Conservation (phyloP, 73 alveolate genomes). For the Stentor roeselii region DNA sequence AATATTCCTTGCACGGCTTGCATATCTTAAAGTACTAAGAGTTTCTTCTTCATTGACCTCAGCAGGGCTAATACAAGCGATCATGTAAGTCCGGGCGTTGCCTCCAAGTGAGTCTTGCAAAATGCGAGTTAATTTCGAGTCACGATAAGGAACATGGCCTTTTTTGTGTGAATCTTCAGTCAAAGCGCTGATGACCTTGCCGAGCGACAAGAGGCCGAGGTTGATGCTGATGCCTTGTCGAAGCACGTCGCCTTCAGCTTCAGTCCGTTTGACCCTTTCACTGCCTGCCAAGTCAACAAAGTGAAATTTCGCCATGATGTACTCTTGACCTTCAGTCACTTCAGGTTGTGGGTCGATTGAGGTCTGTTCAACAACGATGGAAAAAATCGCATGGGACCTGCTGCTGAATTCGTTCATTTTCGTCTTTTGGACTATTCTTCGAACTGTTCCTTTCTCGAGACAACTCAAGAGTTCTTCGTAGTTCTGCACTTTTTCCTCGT, state of each 20-base stretch:
- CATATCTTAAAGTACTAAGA: slow-evolving; percentile 90
- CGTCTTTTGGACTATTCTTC: slow-evolving; percentile 87
- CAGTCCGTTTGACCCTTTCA: slow-evolving; percentile 91
- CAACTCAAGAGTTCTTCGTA: slow-evolving; percentile 86
- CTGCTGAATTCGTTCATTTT: slow-evolving; percentile 82
- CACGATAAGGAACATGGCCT: slow-evolving; percentile 95
- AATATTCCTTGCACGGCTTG: slow-evolving; percentile 92
- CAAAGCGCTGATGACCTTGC: slow-evolving; percentile 92
- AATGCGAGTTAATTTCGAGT: slow-evolving; percentile 95
- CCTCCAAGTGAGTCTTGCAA: slow-evolving; percentile 98
- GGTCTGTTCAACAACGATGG: slow-evolving; percentile 80
- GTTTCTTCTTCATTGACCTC: slow-evolving; percentile 94
- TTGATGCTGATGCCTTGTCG: slow-evolving; percentile 94
- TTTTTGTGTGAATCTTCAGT: slow-evolving; percentile 78
- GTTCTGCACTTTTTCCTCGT: slow-evolving; percentile 68
- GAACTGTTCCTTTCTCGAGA: slow-evolving; percentile 81
- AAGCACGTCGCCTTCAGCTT: slow-evolving; percentile 78
- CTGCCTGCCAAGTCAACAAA: slow-evolving; percentile 99
- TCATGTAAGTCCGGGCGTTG: slow-evolving; percentile 91
- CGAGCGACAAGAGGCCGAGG: slow-evolving; percentile 85
- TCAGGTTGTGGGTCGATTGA: slow-evolving; percentile 55
- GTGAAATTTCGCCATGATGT: slow-evolving; percentile 87
- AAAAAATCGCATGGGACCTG: slow-evolving; percentile 96
- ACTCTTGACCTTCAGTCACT: slow-evolving; percentile 47
- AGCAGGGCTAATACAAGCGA: slow-evolving; percentile 97